Evolutionary conservation across 2,329 filamentous ascomycete genomes (phyloP), one percentile per base, ranked within the genome.

Genomic region (Paraphaeosphaeria sporulosa): DNA sequence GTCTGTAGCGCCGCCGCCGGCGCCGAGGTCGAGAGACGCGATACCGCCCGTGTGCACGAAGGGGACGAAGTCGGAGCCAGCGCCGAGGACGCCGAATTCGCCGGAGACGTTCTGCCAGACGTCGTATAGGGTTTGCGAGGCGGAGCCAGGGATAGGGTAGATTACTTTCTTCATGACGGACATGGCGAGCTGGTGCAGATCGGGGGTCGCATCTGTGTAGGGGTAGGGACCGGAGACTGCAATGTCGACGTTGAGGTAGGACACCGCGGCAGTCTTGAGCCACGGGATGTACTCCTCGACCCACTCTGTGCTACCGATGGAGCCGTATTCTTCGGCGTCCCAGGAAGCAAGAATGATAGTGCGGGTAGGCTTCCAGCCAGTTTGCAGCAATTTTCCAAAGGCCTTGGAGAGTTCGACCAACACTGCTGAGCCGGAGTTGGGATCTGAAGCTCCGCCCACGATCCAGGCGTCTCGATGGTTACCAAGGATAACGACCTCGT

Each of bases 391-490:
- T 25, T 78, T 79, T 3, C 81, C 80, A 56, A 85, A 83, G 0
- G 82, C 82, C 54, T 81, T 83, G 3, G 81, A 78, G 4, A 85
- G 69, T 57, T 85, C 84, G 30, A 84, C 76, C 34, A 85, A 70
- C 3, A 84, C 77, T 1, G 83, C 81, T 2, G 79, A 81, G 1
- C 84, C 84, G 10, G 79, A 82, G 46, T 85, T 85, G 1, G 84
- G 83, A 55, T 86, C 84, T 0, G 80, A 81, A 1, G 83, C 84
- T 3, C 83, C 84, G 5, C 84, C 83, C 27, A 83, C 75, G 10
- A 85, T 82, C 84, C 84, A 86, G 0, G 84, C 84, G 70, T 86
- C 84, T 12, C 83, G 79, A 60, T 85, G 84, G 40, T 85, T 55
- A n/a, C 83, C 83, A 25, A 85, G 76, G 30, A 85, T 72, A 17